Conservation (phyloP, 768 basidiomycete genomes). For the Amylocystis lapponica region DNA sequence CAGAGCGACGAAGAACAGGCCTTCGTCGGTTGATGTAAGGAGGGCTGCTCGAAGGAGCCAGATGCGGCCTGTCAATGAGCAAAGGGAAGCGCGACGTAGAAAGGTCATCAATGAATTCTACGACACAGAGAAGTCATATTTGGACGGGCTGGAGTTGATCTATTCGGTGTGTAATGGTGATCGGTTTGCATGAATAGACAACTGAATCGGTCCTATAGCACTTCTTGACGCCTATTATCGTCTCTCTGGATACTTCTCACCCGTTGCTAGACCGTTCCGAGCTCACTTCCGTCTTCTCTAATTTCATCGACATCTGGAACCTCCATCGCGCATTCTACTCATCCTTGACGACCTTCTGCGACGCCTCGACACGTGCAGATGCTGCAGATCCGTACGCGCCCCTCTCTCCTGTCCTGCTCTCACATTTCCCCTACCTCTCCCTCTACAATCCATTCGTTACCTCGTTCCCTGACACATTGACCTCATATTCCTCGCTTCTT, state of each 20-base stretch:
- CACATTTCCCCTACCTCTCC: conserved; percentile 86
- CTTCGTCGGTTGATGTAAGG: conserved; percentile 36
- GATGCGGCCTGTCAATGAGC: conserved; percentile 39
- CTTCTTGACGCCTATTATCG: conserved; percentile 76
- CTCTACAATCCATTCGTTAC: conserved; percentile 84
- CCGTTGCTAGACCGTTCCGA: conserved; percentile 66
- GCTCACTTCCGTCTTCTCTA: conserved; percentile 75
- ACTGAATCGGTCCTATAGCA: conserved; percentile 42
- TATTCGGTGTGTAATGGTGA: conserved; percentile 56
- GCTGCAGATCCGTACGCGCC: conserved; percentile 30
- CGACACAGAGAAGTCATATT: conserved; percentile 75
- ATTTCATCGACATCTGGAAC: conserved; percentile 91
- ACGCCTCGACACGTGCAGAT: conserved; percentile 17
- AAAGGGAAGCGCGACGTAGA: conserved; percentile 48
- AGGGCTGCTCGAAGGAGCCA: conserved; percentile 30
- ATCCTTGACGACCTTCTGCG: conserved; percentile 46
- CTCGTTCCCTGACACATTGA: conserved; percentile 62
- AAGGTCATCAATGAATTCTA: conserved; percentile 78
- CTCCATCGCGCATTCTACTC: conserved; percentile 71
- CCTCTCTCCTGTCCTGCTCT: conserved; percentile 56
- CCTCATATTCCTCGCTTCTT: conserved; percentile 50
- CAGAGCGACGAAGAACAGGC: conserved; percentile 23
- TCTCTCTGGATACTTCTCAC: conserved; percentile 59
- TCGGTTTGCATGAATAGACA: neutral
- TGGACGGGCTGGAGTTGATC: conserved; percentile 77